These are phyloP conservation scores for Adiantum capillusveneris DNA, from an alignment of 75 land plant genomes.

Conservation along the genomic window DNA sequence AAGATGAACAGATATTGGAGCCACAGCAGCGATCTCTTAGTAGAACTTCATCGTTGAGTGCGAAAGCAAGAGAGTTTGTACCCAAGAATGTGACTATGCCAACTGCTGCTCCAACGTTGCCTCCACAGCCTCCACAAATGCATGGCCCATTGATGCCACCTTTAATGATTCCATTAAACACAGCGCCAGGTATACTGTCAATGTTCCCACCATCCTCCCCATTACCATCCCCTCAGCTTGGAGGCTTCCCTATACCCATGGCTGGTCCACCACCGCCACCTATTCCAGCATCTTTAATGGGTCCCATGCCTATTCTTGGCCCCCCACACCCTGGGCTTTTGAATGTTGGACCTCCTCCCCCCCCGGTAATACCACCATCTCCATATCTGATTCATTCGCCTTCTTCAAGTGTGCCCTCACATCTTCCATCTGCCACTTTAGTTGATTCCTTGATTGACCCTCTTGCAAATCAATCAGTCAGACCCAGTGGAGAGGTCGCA, in stretches of 20 bases:
- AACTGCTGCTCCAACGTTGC: not conserved
- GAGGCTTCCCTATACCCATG: constrained; percentile 1
- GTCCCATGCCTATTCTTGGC: constrained; percentile 1
- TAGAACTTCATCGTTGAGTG: constrained; percentile 17
- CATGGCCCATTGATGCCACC: constrained; percentile 9
- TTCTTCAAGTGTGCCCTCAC: not conserved
- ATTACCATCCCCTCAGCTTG: not conserved
- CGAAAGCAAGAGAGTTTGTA: constrained; percentile 26
- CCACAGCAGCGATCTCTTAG: constrained; percentile 10
- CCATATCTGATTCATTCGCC: not conserved
- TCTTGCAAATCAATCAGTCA: not conserved
- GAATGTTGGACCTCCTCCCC: constrained; percentile 1
- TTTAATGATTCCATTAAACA: constrained; percentile 6
- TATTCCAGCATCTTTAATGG: not conserved
- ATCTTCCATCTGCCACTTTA: not conserved
- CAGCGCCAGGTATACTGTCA: constrained; percentile 3
- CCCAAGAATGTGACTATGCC: constrained; percentile 1
- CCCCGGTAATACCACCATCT: not conserved
- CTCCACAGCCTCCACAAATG: not conserved
- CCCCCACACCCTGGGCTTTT: not conserved
- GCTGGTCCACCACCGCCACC: not conserved
- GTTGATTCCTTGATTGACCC: not conserved
- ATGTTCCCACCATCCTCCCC: not conserved
- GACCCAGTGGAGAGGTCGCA: not conserved
- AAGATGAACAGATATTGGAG: not conserved